Base-by-base conservation (phyloP, 1,284 basidiomycete species). In the Papiliotrema laurentii region DNA sequence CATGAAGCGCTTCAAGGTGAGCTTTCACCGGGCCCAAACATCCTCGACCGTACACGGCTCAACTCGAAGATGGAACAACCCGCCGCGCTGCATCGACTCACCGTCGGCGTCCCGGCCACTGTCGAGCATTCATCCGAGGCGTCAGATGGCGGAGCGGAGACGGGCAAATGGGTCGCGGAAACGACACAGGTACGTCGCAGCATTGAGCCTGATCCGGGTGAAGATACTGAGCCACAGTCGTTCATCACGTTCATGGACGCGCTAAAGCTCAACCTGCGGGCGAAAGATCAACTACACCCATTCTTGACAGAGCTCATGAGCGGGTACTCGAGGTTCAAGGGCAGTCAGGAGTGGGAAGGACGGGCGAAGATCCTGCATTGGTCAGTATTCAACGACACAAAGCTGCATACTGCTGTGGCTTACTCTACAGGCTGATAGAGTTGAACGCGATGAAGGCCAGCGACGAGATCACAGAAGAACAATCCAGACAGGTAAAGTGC, bases 191-290 rank as follows among this genome's bases (percentile, higher is more conserved):
- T 87, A 49, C 53, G 77, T 72, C 18, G 3, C 4, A 31, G 16
- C 22, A 19, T 33, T n/a, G n/a, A n/a, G n/a, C n/a, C 28, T 10
- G 24, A 11, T n/a, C n/a, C 21, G 13, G 9, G 24, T 11, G 13
- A 13, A 10, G 18, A 11, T 26, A 10, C 38, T 26, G 37, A 41
- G 37, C 4, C 18, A n/a, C 53, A 94, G 88, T 87, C 84, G 66
- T 98, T 97, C 61, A 98, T 98, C 63, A 97, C 94, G 0, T 93
- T 98, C 60, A 97, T 97, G 89, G 94, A 98, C 64, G 94, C 93
- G 0, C 79, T 97, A 42, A 94, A 94, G 69, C 79, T 97, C 51
- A 85, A 87, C 35, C 77, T 97, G 65, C 81, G 89, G 28, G 93
- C 96, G 3, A 98, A 98, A 70, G 96, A 98, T 68, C 92, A 97